Percentiles rank a stretch among this genome's conserved stretches.
phyloP scores from a whole-genome alignment of 2,329 filamentous ascomycete genomes.

The Aphanoascus verrucosus region DNA sequence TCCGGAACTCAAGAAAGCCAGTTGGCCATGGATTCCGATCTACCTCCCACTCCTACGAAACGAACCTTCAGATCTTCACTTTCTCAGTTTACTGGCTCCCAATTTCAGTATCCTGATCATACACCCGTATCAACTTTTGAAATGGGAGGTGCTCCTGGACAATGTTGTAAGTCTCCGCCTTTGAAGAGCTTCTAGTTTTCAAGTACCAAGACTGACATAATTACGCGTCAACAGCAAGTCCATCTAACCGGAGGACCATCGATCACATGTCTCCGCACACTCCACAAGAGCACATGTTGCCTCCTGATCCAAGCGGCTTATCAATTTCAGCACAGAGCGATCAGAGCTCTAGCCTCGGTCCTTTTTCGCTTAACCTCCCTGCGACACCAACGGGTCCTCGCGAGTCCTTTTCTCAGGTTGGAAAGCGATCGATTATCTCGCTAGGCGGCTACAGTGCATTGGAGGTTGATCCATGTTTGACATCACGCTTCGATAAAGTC shows the following conservation, averaged over 20 bases:
- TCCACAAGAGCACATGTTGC: conserved; percentile 61
- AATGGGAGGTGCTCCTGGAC: conserved; percentile 15
- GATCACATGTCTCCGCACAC: conserved; percentile 57
- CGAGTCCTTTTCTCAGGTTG: conserved; percentile 48
- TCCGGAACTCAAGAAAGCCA: conserved; percentile 46
- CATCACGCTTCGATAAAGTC: conserved; percentile 67
- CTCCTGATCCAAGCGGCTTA: conserved; percentile 69
- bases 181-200: not conserved
- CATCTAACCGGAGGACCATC: conserved; percentile 46
- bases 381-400: conserved; percentile 68
- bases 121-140: conserved; percentile 19
- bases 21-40: conserved; percentile 53
- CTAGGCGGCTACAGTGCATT: conserved; percentile 59
- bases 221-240: conserved; percentile 47
- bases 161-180: conserved; percentile 30
- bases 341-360: conserved; percentile 31
- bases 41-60: conserved; percentile 93
- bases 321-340: conserved; percentile 61
- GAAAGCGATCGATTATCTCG: conserved; percentile 54
- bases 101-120: conserved; percentile 16
- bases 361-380: conserved; percentile 46
- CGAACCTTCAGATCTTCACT: conserved; percentile 29
- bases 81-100: conserved; percentile 15
- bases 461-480: conserved; percentile 64
- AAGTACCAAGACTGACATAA: conserved; percentile 6